Base-by-base conservation (phyloP, 2,329 filamentous ascomycete species). In the Xylariaceae sp. region DNA sequence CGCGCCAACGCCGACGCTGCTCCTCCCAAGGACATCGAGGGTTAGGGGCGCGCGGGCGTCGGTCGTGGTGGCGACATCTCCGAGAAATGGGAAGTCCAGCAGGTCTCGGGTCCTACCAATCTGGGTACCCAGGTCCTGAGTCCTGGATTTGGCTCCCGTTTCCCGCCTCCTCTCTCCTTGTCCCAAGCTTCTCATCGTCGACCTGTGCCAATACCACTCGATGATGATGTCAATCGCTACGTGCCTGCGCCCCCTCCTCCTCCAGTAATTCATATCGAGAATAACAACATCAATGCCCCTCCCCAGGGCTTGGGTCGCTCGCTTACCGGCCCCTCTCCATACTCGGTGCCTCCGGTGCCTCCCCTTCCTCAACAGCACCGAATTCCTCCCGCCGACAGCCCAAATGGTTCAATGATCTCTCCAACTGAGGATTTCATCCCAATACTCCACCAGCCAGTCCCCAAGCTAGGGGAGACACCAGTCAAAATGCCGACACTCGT, bases 31-130 rank as follows among this genome's bases (percentile, higher is more conserved):
- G 72, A 79, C 47, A 54, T 74, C 35, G 76, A 76, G 56, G 64
- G 60, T 33, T 76, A 71, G 73, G 62, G 72, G 66, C 65, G 63
- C 70, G 69, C 64, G 68, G 71, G 72, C 68, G 69, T 67, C 55
- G 62, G 55, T 45, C 59, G 58, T 56, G 40, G 37, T n/a, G n/a
- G n/a, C n/a, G n/a, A n/a, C n/a, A n/a, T n/a, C 22, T 47, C 38
- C 41, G 34, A 23, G 33, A 43, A 19, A n/a, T 45, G 35, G 42
- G 49, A 39, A 27, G 41, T 52, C 35, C 46, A 50, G 25, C 55
- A 58, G 37, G 52, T 55, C 32, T 59, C 56, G 10, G 54, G 47
- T 16, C 56, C 57, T 21, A 52, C 49, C 32, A 54, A 55, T 8
- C 57, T 61, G 38, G 58, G 60, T 17, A 59, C 58, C 22, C 55